Base-by-base conservation (phyloP, 2,329 filamentous ascomycete species). In the Aspergillus sojae region DNA sequence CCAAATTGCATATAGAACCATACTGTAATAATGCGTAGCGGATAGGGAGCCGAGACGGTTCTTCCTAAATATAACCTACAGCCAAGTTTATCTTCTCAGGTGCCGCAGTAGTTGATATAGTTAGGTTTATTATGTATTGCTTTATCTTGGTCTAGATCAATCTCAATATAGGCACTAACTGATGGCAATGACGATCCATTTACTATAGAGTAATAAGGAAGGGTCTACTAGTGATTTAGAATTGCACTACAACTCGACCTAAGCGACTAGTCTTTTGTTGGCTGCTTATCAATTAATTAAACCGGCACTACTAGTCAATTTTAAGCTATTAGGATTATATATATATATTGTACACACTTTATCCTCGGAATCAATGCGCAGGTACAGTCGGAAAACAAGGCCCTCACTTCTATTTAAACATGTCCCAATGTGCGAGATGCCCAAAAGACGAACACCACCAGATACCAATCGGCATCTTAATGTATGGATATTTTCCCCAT, bases 371-470 rank as follows among this genome's bases (percentile, higher is more conserved):
- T 36, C 32, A 26, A 60, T 41, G 58, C 58, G 34, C 30, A 32
- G n/a, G 46, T 45, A 32, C 43, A 32, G 30, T 23, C 58, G 19
- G 45, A 45, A 59, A 62, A 46, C 39, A 45, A 41, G n/a, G 16
- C 28, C 28, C 57, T 50, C 54, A 34, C 58, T 54, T 61, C 62
- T 61, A 60, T 61, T 52, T 30, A 46, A 61, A 52, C 53, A 55
- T 26, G 32, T 14, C 32, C 52, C 52, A 36, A 36, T 7, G 30
- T 39, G 52, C 21, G 36, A 55, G 16, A 55, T 39, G 36, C 52
- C 52, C 19, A 60, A 54, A 53, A 53, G 36, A 36, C 30, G 36
- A 55, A 55, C 52, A 39, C 39, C 34, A 19, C 56, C 60, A 54
- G 46, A 45, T 50, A 57, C 62, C 60, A 55, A 23, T 56, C 21